phyloP scores from a whole-genome alignment of 441 rosid genomes.

The Jatropha multifida region DNA sequence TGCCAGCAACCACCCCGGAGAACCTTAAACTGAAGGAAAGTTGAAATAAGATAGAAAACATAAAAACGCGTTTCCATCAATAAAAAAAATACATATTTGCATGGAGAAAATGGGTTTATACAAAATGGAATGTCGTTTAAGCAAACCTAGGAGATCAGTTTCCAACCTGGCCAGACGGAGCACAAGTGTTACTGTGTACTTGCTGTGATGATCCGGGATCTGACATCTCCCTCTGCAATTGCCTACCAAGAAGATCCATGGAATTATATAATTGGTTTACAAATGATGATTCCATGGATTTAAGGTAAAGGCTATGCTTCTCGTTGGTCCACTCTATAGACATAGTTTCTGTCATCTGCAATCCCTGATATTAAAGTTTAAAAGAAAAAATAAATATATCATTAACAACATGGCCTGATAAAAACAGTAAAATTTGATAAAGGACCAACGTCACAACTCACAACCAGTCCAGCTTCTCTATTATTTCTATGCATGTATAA shows the following conservation, averaged over 20 bases:
- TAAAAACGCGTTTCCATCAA: background rate
- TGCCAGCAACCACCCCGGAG: constrained; percentile 53
- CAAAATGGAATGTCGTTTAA: background rate
- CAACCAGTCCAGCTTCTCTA: background rate
- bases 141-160: constrained; percentile 10
- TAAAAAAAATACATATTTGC: background rate
- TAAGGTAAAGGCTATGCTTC: constrained; percentile 68
- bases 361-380: constrained; percentile 36
- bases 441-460: background rate
- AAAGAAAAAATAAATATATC: background rate
- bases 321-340: constrained; percentile 72
- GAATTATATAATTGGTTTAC: constrained; percentile 64
- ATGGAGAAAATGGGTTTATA: background rate
- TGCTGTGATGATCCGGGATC: constrained; percentile 27
- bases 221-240: constrained; percentile 21
- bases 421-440: background rate
- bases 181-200: constrained; percentile 21
- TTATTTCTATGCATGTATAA: background rate
- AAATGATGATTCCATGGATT: constrained; percentile 70
- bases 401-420: background rate
- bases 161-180: constrained; percentile 51
- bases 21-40: constrained; percentile 50
- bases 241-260: constrained; percentile 32
- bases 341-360: constrained; percentile 27
- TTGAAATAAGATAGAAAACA: constrained; percentile 17